Evolutionary conservation across 495 filamentous ascomycete genomes (phyloP), one percentile per base, ranked within the genome.

Genomic region (Saxophila tyrrhenica): DNA sequence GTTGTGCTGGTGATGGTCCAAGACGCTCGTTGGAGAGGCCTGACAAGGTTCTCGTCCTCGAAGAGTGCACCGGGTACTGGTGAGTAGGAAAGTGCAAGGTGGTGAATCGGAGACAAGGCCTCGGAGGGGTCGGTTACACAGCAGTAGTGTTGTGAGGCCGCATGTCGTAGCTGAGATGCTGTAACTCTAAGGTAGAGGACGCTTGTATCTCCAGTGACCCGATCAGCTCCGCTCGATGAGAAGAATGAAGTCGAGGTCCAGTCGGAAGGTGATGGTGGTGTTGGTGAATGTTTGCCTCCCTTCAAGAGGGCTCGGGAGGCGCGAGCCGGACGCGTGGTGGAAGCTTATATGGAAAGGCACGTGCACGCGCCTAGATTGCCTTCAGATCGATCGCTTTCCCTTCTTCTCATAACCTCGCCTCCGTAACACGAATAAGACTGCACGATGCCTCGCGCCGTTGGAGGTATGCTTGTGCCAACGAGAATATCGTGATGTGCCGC

Each of bases 401-500:
- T 25, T 25, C 46, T 11, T 25, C n/a, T 43, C 35, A 7, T 32
- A 13, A n/a, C 51, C 7, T 3, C 9, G 3, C 45, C 19, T 48
- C 17, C 23, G 9, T n/a, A 1, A 25, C 41, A 7, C 50, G 13
- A 59, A 48, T n/a, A n/a, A n/a, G n/a, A n/a, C n/a, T n/a, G n/a
- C n/a, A n/a, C n/a, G 21, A 59, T 59, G 57, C 57, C 57, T 39
- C 52, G 52, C 38, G 57, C 57, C 42, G 47, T 55, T 8, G 32
- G 16, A 50, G 57, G 57, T 55, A 22, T 24, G 46, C 46, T 35
- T 13, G 7, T 35, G 21, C 19, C 7, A 44, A 3, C 7, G 19
- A n/a, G 41, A 8, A 21, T 25, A n/a, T n/a, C n/a, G n/a, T n/a
- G n/a, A n/a, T n/a, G n/a, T n/a, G n/a, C n/a, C 21, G 10, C 16